Base-by-base conservation (phyloP, 805 yeast species). In the Kuraishia ogatae region DNA sequence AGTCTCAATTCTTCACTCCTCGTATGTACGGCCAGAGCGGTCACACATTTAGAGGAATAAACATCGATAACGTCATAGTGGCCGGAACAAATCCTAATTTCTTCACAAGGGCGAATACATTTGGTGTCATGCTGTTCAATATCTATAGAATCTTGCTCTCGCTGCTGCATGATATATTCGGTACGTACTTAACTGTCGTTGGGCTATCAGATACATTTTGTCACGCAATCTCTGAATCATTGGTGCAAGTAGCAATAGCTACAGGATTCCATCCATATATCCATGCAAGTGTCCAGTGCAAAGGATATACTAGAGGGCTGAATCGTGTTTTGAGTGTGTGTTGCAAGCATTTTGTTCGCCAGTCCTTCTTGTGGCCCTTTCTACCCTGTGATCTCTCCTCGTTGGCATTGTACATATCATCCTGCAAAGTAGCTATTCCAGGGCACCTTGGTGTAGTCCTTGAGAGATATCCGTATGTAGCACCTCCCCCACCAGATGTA, bases 401-500 rank as follows among this genome's bases (percentile, higher is more conserved):
- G 21, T 47, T 47, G 49, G 13, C 49, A 4, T 22, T 47, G 49
- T 20, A 20, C 19, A 13, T 47, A 4, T 22, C 49, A 21, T 21
- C 49, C 49, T 10, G 24, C 13, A 47, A 47, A 22, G 8, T 11
- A 47, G 3, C 13, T 8, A 22, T 49, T 11, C 51, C 51, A 23
- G 39, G 17, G 7, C 51, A 71, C 28, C 54, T 74, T 8, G 63
- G 66, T 1, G 61, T 71, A 15, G 62, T 75, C 4, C 66, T 75
- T 47, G 66, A 70, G 50, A 56, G 68, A 56, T 60, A 57, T 23
- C 66, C 67, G 1, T 51, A 64, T 50, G 62, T 68, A 2, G 60
- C 68, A 2, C 64, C 66, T 2, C 70, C 72, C 21, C 80, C 81
- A 22, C 75, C 78, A 1, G 72, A 68, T 15, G 56, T 75, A 15